Percentiles rank a stretch among this genome's conserved stretches.
Conservation (phyloP, 257 asterid genomes). For the Solanum appendiculatum region DNA sequence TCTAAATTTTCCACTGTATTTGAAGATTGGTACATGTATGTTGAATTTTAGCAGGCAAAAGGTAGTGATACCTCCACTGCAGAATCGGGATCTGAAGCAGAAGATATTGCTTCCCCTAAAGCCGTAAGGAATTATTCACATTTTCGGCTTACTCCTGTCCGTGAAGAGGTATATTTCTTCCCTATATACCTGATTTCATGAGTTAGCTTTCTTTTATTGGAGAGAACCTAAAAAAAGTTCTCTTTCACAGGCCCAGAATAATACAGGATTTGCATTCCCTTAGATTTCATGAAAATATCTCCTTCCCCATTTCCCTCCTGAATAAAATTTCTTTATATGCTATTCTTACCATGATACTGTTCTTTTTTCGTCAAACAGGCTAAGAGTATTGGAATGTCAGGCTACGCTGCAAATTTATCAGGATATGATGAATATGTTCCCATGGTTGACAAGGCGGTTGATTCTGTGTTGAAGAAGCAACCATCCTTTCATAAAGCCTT, state of each 20-base stretch:
- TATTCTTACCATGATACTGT: not conserved
- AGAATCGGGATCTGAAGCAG: constrained; percentile 83
- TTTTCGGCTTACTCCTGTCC: constrained; percentile 68
- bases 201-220: not conserved
- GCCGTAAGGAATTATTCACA: constrained; percentile 39
- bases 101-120: constrained; percentile 66
- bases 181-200: not conserved
- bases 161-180: constrained; percentile 46
- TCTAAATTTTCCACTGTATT: not conserved
- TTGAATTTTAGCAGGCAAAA: constrained; percentile 31
- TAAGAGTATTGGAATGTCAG: constrained; percentile 37
- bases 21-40: constrained; percentile 6
- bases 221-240: not conserved
- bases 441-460: constrained; percentile 81
- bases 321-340: not conserved
- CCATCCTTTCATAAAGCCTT: constrained; percentile 18
- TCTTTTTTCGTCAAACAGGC: constrained; percentile 29
- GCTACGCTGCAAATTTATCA: constrained; percentile 31
- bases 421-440: constrained; percentile 78
- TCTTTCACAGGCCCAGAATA: not conserved
- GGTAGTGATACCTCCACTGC: constrained; percentile 73
- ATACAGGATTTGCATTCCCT: not conserved
- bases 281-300: not conserved
- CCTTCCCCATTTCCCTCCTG: not conserved
- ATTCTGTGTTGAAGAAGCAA: constrained; percentile 54